Conservation (phyloP, 1,139 yeast species). For the Pichia inconspicua region DNA sequence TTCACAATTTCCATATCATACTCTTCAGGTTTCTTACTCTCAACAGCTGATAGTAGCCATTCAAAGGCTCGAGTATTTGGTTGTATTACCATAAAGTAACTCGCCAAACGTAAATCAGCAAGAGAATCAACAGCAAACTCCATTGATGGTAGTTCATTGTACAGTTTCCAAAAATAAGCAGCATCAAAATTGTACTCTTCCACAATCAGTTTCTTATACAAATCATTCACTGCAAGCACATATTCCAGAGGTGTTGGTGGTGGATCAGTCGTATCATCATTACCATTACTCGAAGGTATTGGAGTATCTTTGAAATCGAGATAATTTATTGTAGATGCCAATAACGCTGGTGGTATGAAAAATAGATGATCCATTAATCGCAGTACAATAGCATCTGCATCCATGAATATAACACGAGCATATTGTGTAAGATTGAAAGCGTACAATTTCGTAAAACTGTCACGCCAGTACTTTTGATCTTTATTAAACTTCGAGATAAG, state of each 20-base stretch:
- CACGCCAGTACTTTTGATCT: constrained; percentile 34
- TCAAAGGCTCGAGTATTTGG: constrained; percentile 32
- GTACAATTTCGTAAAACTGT: constrained; percentile 48
- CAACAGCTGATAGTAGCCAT: constrained; percentile 29
- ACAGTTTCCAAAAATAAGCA: constrained; percentile 8
- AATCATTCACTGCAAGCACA: constrained; percentile 14
- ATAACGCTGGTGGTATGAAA: constrained; percentile 34
- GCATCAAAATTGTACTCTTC: constrained; percentile 9
- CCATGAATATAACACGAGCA: constrained; percentile 39
- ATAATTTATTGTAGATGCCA: constrained; percentile 32
- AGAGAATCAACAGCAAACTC: constrained; percentile 12
- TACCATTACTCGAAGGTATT: neutral
- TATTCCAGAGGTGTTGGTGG: constrained; percentile 19
- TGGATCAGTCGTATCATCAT: neutral
- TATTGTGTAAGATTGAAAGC: constrained; percentile 44
- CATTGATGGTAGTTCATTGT: constrained; percentile 19
- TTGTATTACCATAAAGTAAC: constrained; percentile 40
- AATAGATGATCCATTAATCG: constrained; percentile 40
- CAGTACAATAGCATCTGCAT: constrained; percentile 37
- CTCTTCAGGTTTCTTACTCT: constrained; percentile 28
- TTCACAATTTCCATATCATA: constrained; percentile 48
- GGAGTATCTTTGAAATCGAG: constrained; percentile 17
- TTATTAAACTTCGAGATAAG: constrained; percentile 4
- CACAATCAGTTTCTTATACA: constrained; percentile 15
- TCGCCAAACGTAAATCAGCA: constrained; percentile 27